phyloP scores from a whole-genome alignment of 441 rosid species.

The Erysimum cheiri region DNA sequence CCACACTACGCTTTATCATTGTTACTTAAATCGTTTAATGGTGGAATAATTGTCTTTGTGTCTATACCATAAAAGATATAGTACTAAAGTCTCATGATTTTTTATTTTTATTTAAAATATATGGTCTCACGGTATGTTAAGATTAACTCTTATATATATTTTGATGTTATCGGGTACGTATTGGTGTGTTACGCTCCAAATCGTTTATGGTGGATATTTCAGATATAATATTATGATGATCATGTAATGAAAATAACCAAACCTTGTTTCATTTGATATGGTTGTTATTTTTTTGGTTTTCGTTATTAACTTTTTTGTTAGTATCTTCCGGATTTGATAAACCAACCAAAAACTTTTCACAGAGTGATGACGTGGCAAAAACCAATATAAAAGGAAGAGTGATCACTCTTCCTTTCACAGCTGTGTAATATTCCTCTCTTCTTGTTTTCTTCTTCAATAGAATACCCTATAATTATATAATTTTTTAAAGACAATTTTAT shows the following conservation, averaged over 20 bases:
- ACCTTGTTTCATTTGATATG: neutral
- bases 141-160: neutral
- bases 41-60: constrained; percentile 29
- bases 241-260: constrained; percentile 2
- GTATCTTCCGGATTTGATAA: neutral
- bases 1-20: constrained; percentile 9
- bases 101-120: too few relatives aligned
- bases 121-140: neutral
- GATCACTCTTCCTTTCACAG: constrained; percentile 27
- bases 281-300: neutral
- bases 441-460: constrained; percentile 7
- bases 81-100: neutral
- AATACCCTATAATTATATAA: too few relatives aligned
- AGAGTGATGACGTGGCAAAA: too few relatives aligned
- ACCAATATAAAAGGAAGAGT: too few relatives aligned
- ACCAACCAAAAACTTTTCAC: too few relatives aligned
- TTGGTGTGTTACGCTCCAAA: neutral
- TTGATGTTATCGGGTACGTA: neutral
- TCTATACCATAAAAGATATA: neutral
- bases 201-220: neutral
- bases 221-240: neutral
- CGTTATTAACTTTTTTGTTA: neutral
- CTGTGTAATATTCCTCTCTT: constrained; percentile 33
- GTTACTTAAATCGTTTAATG: neutral
- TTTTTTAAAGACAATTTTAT: neutral